These are phyloP conservation scores for Dichotomopilus funicola DNA, from an alignment of 2,329 filamentous ascomycete genomes.

Conservation along the genomic window DNA sequence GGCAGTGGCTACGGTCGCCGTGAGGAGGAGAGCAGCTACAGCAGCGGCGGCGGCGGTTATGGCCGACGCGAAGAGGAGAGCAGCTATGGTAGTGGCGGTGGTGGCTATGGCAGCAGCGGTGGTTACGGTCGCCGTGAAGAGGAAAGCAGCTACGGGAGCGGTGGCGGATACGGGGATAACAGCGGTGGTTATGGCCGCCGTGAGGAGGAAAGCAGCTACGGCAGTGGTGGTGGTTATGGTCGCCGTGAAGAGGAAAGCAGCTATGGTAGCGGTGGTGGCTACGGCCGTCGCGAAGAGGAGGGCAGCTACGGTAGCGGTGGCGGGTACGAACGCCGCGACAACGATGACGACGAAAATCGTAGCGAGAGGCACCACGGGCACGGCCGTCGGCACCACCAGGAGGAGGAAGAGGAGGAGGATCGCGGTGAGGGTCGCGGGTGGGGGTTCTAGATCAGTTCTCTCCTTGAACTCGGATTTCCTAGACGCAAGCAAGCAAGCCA, in stretches of 20 bases:
- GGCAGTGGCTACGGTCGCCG: slow-evolving; percentile 7
- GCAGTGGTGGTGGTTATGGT: slow-evolving; percentile 17
- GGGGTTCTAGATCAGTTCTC: slow-evolving; percentile 1
- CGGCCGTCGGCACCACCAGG: neutral
- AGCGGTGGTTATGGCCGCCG: slow-evolving; percentile 1
- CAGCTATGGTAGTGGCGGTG: slow-evolving; percentile 21
- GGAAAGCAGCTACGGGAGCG: slow-evolving; percentile 14
- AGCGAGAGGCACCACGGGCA: neutral
- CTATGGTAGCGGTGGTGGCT: slow-evolving; percentile 8
- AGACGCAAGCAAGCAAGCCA: no score
- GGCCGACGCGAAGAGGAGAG: slow-evolving; percentile 17
- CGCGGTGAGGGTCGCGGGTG: slow-evolving; percentile 15
- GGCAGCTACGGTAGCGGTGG: slow-evolving; percentile 6
- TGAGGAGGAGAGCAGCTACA: slow-evolving; percentile 17
- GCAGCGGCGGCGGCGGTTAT: slow-evolving; percentile 9
- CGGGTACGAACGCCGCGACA: neutral
- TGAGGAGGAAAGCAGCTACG: neutral
- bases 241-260: slow-evolving; percentile 19
- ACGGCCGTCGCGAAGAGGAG: slow-evolving; percentile 21
- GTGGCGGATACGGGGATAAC: neutral
- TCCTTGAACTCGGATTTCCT: neutral
- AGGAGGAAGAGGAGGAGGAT: slow-evolving; percentile 14
- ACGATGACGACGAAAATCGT: slow-evolving; percentile 16
- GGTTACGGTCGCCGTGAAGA: slow-evolving; percentile 22
- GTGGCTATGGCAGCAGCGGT: slow-evolving; percentile 20